Conservation (phyloP, 2,329 filamentous ascomycete species). For the Microcera coccophila region DNA sequence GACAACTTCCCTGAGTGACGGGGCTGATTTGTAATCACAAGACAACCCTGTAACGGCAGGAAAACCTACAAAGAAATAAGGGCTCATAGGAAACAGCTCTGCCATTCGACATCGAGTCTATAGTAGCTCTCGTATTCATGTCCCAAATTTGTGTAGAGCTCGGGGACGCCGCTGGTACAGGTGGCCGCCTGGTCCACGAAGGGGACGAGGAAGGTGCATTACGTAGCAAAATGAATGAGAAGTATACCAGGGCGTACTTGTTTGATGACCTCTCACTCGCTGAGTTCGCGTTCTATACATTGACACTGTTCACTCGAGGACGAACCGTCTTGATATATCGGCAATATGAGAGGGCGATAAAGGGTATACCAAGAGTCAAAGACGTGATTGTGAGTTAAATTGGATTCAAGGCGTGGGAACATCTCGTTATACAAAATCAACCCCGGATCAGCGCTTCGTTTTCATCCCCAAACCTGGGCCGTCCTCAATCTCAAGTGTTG, state of each 20-base stretch:
- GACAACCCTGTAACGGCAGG: no score
- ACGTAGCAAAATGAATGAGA: slow-evolving; percentile 40
- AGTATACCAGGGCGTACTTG: slow-evolving; percentile 23
- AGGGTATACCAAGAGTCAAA: background rate
- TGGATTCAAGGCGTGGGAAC: background rate
- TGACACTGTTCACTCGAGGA: no score
- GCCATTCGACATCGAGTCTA: slow-evolving; percentile 41
- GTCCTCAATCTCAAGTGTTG: no score
- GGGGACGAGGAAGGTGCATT: slow-evolving; percentile 36
- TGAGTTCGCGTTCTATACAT: slow-evolving; percentile 23
- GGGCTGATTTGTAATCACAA: no score
- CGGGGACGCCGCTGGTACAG: slow-evolving; percentile 40
- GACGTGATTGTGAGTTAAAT: background rate
- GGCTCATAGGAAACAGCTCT: slow-evolving; percentile 41
- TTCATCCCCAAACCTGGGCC: slow-evolving; percentile 14
- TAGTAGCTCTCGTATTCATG: slow-evolving; percentile 33
- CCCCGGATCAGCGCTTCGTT: slow-evolving; percentile 10
- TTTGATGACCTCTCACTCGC: slow-evolving; percentile 20
- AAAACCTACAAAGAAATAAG: slow-evolving; percentile 36
- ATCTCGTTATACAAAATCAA: slow-evolving; percentile 12
- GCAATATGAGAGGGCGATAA: no score
- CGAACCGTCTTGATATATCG: no score
- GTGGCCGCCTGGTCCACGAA: slow-evolving; percentile 42
- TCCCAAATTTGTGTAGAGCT: slow-evolving; percentile 45
- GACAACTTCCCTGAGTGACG: slow-evolving; percentile 19